These are phyloP conservation scores for Exserohilum rostratum DNA, from an alignment of 2,329 filamentous ascomycete species.

Conservation along the genomic window DNA sequence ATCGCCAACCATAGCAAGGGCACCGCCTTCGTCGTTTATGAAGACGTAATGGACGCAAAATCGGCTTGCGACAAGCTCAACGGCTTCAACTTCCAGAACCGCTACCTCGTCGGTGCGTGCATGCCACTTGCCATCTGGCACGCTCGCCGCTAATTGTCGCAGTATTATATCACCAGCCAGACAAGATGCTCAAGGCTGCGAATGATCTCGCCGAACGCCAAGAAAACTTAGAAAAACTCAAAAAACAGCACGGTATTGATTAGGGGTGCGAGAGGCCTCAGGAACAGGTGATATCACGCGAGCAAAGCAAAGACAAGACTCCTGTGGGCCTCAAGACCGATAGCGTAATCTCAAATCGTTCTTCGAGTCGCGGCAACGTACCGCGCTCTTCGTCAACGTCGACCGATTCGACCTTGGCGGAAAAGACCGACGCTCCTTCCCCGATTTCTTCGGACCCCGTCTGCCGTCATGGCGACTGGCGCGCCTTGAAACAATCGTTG, in stretches of 20 bases:
- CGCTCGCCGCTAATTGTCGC: slow-evolving; percentile 16
- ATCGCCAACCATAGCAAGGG: slow-evolving; percentile 98
- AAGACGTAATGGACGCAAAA: slow-evolving; percentile 99
- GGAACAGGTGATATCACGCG: slow-evolving; percentile 41
- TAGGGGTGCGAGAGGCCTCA: slow-evolving; percentile 65
- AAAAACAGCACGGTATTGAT: slow-evolving; percentile 97
- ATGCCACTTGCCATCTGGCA: background rate
- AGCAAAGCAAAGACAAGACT: slow-evolving; percentile 39
- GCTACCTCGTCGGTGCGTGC: slow-evolving; percentile 90
- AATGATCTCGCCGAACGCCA: slow-evolving; percentile 92
- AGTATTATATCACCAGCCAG: slow-evolving; percentile 78
- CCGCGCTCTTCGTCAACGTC: slow-evolving; percentile 26
- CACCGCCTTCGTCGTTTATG: slow-evolving; percentile 98
- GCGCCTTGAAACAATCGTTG: slow-evolving; percentile 37
- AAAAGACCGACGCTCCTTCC: slow-evolving; percentile 27
- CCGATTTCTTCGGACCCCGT: slow-evolving; percentile 21
- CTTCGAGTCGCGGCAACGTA: slow-evolving; percentile 29
- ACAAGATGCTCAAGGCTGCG: slow-evolving; percentile 84
- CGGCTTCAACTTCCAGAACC: slow-evolving; percentile 99
- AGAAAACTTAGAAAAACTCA: slow-evolving; percentile 97
- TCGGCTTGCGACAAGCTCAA: slow-evolving; percentile 99
- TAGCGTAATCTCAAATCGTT: slow-evolving; percentile 36
- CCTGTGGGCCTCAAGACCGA: slow-evolving; percentile 47
- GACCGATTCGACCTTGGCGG: slow-evolving; percentile 32
- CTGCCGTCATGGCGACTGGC: slow-evolving; percentile 43